phyloP scores from a whole-genome alignment of 495 filamentous ascomycete genomes.

The Penicillium canariense region DNA sequence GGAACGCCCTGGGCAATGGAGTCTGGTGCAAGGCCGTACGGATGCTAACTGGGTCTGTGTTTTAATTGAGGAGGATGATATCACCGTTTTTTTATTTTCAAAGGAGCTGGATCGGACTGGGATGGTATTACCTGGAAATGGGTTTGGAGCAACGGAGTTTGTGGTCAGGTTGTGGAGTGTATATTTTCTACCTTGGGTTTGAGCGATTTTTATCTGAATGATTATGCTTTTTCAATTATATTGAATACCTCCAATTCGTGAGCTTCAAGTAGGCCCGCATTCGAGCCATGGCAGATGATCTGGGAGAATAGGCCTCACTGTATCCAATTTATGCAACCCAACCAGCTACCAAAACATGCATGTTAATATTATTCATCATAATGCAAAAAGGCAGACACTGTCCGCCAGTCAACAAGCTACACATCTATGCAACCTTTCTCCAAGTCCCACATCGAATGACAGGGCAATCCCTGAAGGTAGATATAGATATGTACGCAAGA shows the following conservation, averaged over 20 bases:
- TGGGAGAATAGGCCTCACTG: neutral
- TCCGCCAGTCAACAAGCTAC: no score
- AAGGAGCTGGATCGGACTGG: slow-evolving; percentile 1
- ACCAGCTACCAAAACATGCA: neutral
- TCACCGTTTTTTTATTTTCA: slow-evolving; percentile 7
- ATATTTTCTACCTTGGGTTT: slow-evolving; percentile 1
- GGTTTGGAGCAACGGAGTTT: slow-evolving; percentile 7
- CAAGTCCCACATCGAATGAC: no score
- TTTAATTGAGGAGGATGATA: slow-evolving; percentile 19
- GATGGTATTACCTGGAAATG: neutral
- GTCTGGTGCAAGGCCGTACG: slow-evolving; percentile 44
- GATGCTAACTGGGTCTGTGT: slow-evolving; percentile 36
- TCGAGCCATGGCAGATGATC: no score
- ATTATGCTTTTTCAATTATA: neutral
- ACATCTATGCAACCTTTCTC: no score
- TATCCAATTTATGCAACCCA: neutral
- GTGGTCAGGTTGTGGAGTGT: neutral
- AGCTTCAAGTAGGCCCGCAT: no score
- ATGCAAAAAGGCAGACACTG: neutral
- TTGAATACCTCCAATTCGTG: neutral
- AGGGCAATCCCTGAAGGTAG: no score
- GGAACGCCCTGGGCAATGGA: slow-evolving; percentile 34
- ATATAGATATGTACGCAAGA: neutral
- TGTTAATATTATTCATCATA: no score
- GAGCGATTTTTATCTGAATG: slow-evolving; percentile 11